Conservation (phyloP, 2,329 filamentous ascomycete genomes). For the Phaeosphaeriaceae sp. region DNA sequence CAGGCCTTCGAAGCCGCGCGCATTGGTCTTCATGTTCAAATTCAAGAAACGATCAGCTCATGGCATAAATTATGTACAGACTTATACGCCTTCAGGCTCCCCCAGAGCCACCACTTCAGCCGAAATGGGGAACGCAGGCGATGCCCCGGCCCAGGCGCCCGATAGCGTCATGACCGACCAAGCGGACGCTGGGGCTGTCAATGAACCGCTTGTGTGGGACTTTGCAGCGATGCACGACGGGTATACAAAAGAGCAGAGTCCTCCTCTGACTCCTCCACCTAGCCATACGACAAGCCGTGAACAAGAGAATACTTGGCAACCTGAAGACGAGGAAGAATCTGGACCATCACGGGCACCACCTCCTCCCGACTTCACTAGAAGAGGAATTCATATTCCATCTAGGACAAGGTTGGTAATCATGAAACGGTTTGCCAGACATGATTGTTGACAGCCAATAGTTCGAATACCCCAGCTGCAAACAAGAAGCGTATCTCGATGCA, state of each 20-base stretch:
- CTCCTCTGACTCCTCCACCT: constrained; percentile 24
- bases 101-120: constrained; percentile 29
- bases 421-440: neutral
- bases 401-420: constrained; percentile 40
- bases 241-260: constrained; percentile 24
- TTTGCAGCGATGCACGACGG: constrained; percentile 34
- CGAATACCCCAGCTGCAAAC: constrained; percentile 27
- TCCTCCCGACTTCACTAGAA: constrained; percentile 44
- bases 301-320: constrained; percentile 27
- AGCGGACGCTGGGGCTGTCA: constrained; percentile 24
- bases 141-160: constrained; percentile 22
- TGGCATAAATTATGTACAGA: constrained; percentile 33
- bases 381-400: constrained; percentile 46
- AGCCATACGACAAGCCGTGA: constrained; percentile 14
- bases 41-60: constrained; percentile 42
- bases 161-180: constrained; percentile 39
- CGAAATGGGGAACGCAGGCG: constrained; percentile 33
- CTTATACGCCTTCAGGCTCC: constrained; percentile 25
- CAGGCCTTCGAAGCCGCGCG: neutral
- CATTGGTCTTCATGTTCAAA: constrained; percentile 36
- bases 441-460: constrained; percentile 27
- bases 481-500: constrained; percentile 25
- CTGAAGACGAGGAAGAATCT: constrained; percentile 32
- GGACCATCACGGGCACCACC: constrained; percentile 28
- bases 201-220: constrained; percentile 42